These are phyloP conservation scores for Macaranga tanarius DNA, from an alignment of 441 rosid species.

Conservation along the genomic window DNA sequence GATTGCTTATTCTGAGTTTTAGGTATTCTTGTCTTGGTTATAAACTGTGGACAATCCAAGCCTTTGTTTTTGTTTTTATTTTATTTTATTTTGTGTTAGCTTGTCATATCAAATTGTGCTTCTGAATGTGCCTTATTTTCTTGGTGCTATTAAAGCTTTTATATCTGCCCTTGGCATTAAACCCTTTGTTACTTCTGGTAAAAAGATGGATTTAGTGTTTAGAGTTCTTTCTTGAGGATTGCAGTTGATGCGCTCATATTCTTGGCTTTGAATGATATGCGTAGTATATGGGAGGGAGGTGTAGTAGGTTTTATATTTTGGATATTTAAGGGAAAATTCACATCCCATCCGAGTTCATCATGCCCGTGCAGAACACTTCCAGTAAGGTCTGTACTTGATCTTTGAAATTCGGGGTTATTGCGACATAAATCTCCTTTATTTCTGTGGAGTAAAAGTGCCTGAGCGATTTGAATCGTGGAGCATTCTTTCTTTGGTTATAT, in stretches of 20 bases:
- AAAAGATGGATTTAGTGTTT: not conserved
- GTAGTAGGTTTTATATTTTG: too few species aligned
- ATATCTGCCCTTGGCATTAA: constrained; percentile 13
- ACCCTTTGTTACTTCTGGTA: not conserved
- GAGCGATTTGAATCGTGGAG: too few species aligned
- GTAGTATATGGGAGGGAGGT: too few species aligned
- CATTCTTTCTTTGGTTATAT: too few species aligned
- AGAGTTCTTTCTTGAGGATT: not conserved
- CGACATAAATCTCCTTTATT: not conserved
- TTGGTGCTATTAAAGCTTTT: constrained; percentile 19
- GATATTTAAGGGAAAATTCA: too few species aligned
- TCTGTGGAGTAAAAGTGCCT: too few species aligned
- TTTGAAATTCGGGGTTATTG: not conserved
- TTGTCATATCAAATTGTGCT: constrained; percentile 24
- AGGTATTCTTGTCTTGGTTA: constrained; percentile 40
- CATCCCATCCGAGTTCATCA: too few species aligned
- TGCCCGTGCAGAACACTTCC: too few species aligned
- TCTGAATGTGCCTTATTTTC: constrained; percentile 14
- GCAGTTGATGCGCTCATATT: not conserved
- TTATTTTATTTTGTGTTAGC: not conserved
- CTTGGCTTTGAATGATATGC: too few species aligned
- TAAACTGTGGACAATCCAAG: constrained; percentile 32
- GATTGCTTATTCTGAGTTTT: constrained; percentile 28
- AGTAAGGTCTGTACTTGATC: not conserved
- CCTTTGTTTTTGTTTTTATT: not conserved